phyloP scores from a whole-genome alignment of 345 rosid species.

The Pugionium cornutum region DNA sequence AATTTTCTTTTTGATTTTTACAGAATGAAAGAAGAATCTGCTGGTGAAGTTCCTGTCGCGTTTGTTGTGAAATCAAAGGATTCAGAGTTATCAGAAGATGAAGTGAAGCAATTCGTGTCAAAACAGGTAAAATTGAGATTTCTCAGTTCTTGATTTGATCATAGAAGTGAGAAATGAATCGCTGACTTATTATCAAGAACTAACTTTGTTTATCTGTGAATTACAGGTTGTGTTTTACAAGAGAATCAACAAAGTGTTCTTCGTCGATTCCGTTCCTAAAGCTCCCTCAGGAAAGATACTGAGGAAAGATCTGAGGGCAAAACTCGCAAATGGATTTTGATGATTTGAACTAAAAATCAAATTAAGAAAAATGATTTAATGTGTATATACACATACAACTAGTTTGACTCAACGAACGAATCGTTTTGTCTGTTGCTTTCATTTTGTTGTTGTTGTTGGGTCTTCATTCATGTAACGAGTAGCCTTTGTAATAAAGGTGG shows the following conservation, averaged over 20 bases:
- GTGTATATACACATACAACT: conserved; percentile 34
- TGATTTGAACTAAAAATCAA: no score
- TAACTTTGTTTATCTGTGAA: neutral
- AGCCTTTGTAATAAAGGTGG: conserved; percentile 29
- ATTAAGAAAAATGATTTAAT: conserved; percentile 15
- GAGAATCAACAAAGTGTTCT: conserved; percentile 66
- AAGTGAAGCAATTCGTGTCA: conserved; percentile 60
- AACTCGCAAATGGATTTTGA: conserved; percentile 43
- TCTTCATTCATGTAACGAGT: conserved; percentile 21
- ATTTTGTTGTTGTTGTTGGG: neutral
- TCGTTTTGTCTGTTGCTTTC: conserved; percentile 1
- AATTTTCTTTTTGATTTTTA: neutral
- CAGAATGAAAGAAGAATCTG: conserved; percentile 71
- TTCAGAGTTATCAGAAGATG: conserved; percentile 57
- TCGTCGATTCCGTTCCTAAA: conserved; percentile 69
- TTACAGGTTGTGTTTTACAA: conserved; percentile 82
- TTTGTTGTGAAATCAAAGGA: conserved; percentile 60
- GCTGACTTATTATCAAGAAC: neutral
- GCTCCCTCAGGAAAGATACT: conserved; percentile 84
- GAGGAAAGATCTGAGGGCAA: conserved; percentile 73
- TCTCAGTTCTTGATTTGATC: neutral
- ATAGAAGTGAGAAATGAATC: neutral
- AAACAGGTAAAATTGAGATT: conserved; percentile 49
- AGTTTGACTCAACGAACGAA: conserved; percentile 19
- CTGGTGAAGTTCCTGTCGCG: conserved; percentile 77